A percentile compares a stretch with the other conserved stretches of the same genome.
phyloP scores from a whole-genome alignment of 2,329 filamentous ascomycete species.

The Purpureocillium takamizusanense region DNA sequence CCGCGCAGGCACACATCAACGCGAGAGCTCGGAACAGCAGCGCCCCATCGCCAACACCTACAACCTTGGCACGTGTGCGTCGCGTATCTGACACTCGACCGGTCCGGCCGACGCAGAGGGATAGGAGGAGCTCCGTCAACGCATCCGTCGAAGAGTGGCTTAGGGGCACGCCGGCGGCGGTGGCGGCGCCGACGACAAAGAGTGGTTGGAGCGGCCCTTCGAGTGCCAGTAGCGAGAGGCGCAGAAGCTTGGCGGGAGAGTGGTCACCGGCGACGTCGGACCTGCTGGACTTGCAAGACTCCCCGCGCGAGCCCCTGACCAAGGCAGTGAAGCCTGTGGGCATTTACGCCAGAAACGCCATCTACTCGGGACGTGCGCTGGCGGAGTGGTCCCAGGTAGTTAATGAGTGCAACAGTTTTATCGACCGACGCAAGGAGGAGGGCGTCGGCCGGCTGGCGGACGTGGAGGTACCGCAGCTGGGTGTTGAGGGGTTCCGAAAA shows the following conservation, averaged over 20 bases:
- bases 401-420: constrained; percentile 72
- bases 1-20: constrained; percentile 57
- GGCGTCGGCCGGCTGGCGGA: constrained; percentile 57
- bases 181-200: background rate
- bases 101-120: background rate
- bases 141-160: constrained; percentile 21
- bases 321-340: constrained; percentile 37
- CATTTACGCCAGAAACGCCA: constrained; percentile 34
- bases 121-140: constrained; percentile 17
- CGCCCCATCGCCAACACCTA: background rate
- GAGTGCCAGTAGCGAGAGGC: background rate
- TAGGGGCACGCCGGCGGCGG: constrained; percentile 8
- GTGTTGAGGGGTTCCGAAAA: constrained; percentile 32
- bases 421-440: constrained; percentile 66
- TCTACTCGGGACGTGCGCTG: constrained; percentile 63
- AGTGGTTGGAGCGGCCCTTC: constrained; percentile 1
- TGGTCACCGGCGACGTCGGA: background rate
- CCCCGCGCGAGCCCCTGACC: constrained; percentile 23
- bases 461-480: constrained; percentile 48
- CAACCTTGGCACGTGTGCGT: no score
- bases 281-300: background rate
- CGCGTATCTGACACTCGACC: background rate
- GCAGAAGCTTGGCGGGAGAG: constrained; percentile 3
- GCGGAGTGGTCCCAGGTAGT: constrained; percentile 73
- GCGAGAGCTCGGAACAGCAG: constrained; percentile 26